Evolutionary conservation across 495 filamentous ascomycete species (phyloP), one percentile per base, ranked within the genome.

Genomic region (Platismatia glauca): DNA sequence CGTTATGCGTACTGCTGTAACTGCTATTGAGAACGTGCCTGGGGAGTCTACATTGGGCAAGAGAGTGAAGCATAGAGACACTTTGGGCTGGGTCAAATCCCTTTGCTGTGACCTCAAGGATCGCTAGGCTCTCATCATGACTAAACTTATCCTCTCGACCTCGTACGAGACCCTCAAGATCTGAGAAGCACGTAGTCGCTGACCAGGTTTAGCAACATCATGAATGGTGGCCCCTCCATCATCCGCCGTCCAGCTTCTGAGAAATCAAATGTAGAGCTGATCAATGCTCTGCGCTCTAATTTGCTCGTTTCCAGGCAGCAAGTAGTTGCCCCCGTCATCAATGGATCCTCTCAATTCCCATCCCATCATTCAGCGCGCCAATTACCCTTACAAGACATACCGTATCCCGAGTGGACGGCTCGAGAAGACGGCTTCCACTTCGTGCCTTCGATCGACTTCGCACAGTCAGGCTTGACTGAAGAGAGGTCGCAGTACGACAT

Each of bases 261-360:
- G 68, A 89, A 89, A 71, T 94, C 90, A 53, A 96, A 95, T 72
- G 82, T 91, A 66, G 92, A 97, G 71, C 80, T 97, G 66, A 87
- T 87, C 64, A 88, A 87, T 71, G 88, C 89, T n/a, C 80, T 97
- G 53, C 87, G 89, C 53, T 82, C 80, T 66, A 95, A 91, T 73
- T 89, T 96, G 73, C 70, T 82, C 29, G 83, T 86, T 20, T 85
- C 86, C 34, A 87, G 89, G 69, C 76, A 89, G 69, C 76, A 88
- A 69, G 79, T 83, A 66, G 64, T 71, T 16, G 43, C 63, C 20
- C 58, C 65, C 37, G 12, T 68, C 39, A 53, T 48, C 69, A 62
- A 71, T 66, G 62, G 57, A 60, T 70, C 44, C 63, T 65, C 62
- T 16, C 39, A 18, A 20, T 2, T 16, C 37, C 63, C 70, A 50